Base-by-base conservation (phyloP, 192 early-diverging fungal genomes). In the Coemansia sp. region DNA sequence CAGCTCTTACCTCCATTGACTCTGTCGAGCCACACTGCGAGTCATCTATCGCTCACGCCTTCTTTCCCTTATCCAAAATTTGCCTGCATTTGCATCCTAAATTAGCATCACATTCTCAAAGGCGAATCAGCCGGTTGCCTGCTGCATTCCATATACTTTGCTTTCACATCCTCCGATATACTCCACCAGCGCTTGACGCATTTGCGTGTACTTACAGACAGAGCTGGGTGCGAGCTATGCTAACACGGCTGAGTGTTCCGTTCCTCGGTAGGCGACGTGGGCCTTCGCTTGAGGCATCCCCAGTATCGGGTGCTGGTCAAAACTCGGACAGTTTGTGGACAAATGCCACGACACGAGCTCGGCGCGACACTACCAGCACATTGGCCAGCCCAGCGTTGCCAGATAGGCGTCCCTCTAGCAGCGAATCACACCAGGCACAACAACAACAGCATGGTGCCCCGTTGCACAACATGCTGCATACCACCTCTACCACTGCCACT, bases 201-300 rank as follows among this genome's bases (percentile, higher is more conserved):
- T 38, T 9, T 38, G 34, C 10, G 34, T 38, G 34, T 7, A 4
- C 34, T 38, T 9, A 38, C 34, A 38, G 34, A 12, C 34, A 38
- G 8, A 9, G 6, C 6, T 4, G 10, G 10, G 34, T 12, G 34
- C 34, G 41, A 16, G 19, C 31, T 44, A 73, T 73, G 71, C 71
- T 64, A 4, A 60, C 71, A 38, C 65, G 60, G 34, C 56, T 73
- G 54, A 56, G 60, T 44, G 71, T 73, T 27, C 65, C 71, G 44
- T 73, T 73, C 56, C 60, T 67, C 0, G 54, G 60, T 19, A 60
- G 71, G 19, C 56, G 71, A 44, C 65, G 71, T 31, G 71, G 67
- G 21, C 49, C 10, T 31, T 57, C n/a, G 34, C 62, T 4, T 52
- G 48, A 22, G 28, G 5, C 62, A 10, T 27, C 53, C 21, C 60